Evolutionary conservation across 805 yeast genomes (phyloP), one percentile per base, ranked within the genome.

Genomic region (Ogataea parapolymorpha): DNA sequence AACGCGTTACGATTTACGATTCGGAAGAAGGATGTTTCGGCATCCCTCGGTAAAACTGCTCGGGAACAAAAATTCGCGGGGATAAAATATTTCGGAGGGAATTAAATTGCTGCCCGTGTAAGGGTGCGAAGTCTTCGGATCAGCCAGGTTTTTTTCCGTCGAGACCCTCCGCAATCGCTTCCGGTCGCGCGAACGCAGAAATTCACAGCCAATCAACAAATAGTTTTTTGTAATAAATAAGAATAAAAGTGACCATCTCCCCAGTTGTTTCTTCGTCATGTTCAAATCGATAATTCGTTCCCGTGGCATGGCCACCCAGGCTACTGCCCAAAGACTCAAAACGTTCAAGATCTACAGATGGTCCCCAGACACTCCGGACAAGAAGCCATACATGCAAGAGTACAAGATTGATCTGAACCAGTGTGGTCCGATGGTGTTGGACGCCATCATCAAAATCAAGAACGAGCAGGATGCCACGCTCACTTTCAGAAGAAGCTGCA

Each of bases 391-490:
- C 51, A 76, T 93, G 79, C 82, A 87, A 68, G 75, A 77, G 49
- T 93, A 85, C 70, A 74, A 86, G 53, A 75, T 93, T 36, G 95
- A 93, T 66, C 77, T 93, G 65, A 84, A 89, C 70, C 71, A 82
- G 38, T 87, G 96, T 70, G 99, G 99, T 50, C 99, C 99, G 42
- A 93, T 93, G 99, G 85, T 93, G 38, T 74, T 93, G 60, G 99
- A 93, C 67, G 99, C 98, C 20, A 68, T 93, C 45, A 67, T 93
- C 53, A 90, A 90, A 70, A 89, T 93, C 68, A 93, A 93, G 70
- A 89, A 91, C 67, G 99, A 93, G 70, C 95, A 88, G 68, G 99
- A 93, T 66, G 68, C 97, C 34, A 86, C 97, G 24, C 78, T 93
- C 63, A 93, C 99, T 5, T 86, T 93, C 70, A 83, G 99, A 74